Evolutionary conservation across 106 monocot species (phyloP).

Genomic region (Amphibolis antarctica): DNA sequence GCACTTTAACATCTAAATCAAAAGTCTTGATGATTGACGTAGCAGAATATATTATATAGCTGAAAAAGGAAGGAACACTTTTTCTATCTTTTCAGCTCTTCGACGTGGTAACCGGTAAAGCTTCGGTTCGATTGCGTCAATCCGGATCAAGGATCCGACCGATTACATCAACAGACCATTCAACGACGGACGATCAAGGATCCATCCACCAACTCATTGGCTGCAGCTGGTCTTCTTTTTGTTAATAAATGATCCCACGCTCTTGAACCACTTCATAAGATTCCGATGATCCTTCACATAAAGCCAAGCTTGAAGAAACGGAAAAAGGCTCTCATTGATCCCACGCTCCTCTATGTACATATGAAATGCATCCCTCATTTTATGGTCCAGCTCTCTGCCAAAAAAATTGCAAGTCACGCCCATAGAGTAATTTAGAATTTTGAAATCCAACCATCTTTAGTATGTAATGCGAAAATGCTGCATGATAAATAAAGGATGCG

Average conservation of each 20-base stretch:
- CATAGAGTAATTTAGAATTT: background rate
- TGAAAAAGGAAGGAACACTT: no score
- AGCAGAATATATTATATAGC: no score
- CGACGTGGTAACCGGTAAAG: no score
- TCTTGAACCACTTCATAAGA: conserved; percentile 89
- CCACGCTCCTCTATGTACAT: conserved; percentile 69
- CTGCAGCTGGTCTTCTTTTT: conserved; percentile 15
- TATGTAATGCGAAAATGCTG: no score
- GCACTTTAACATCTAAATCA: no score
- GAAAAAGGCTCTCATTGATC: conserved; percentile 73
- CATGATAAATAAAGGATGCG: no score
- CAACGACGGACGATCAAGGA: no score
- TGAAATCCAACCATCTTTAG: no score
- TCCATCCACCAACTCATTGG: background rate
- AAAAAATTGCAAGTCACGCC: background rate
- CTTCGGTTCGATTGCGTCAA: no score
- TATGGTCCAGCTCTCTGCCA: conserved; percentile 70
- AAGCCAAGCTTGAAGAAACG: conserved; percentile 92
- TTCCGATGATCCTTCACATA: conserved; percentile 89
- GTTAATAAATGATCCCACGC: conserved; percentile 49
- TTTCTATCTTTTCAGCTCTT: no score
- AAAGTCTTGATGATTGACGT: no score
- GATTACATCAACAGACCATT: background rate
- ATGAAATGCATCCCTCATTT: conserved; percentile 78
- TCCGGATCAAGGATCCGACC: no score